Base-by-base conservation (phyloP, 495 filamentous ascomycete species). In the Haplographium delicatum region DNA sequence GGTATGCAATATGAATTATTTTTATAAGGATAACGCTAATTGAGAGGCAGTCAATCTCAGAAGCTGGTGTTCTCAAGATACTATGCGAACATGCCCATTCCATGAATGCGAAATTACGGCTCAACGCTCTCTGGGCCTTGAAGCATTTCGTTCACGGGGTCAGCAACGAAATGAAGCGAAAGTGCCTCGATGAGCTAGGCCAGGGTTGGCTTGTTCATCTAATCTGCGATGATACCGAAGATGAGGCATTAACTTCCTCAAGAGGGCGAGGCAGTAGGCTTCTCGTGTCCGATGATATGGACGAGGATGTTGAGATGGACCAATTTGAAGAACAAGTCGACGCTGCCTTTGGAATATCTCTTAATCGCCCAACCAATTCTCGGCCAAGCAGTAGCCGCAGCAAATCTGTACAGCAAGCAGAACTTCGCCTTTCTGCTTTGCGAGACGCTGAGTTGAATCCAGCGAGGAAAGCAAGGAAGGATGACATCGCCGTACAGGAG, bases 91-190 rank as follows among this genome's bases (percentile, higher is more conserved):
- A 95, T 62, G 89, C 90, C 0, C 86, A 85, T 63, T 89, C 86
- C 3, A 68, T 75, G 47, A 83, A 88, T 59, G 72, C 81, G 5
- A 80, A 79, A 20, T 65, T 97, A 33, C 78, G 86, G 38, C 72
- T 93, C 10, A 86, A 89, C 53, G 86, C 89, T 7, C 65, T 98
- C 8, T 97, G 93, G 93, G 89, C 89, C 16, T 72, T 98, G 39
- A 97, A 96, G 60, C 88, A 96, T 66, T 68, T 96, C 24, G 83
- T 93, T 5, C 73, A 81, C 35, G 75, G 77, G 24, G 77, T 85
- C 1, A 69, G 76, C 19, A 80, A 81, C 40, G 78, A 84, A 13
- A 70, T 85, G 44, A 93, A 91, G 66, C 82, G 83, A 56, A 76
- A 74, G 39, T 83, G 86, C 39, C 69, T 96, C 20, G 81, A 91